Conservation (phyloP, 106 monocot species). For the Gastrodia elata region DNA sequence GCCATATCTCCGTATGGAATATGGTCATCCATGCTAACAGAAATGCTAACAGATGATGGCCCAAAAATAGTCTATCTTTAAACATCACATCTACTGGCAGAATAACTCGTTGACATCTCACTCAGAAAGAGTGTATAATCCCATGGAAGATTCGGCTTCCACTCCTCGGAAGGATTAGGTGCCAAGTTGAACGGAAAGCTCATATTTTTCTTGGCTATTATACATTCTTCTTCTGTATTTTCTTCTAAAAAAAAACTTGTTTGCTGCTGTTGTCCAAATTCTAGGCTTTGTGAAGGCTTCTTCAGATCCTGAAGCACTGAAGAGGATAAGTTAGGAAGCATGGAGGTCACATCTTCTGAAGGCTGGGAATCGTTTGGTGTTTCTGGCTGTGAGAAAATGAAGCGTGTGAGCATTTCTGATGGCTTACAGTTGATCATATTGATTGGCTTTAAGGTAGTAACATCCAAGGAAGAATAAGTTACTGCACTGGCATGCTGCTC, state of each 20-base stretch:
- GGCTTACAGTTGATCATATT: slow-evolving; percentile 15
- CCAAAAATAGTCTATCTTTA: slow-evolving; percentile 10
- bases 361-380: slow-evolving; percentile 12
- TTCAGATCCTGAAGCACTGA: slow-evolving; percentile 12
- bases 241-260: slow-evolving; percentile 19
- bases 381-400: slow-evolving; percentile 36
- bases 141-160: slow-evolving; percentile 31
- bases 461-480: slow-evolving; percentile 14
- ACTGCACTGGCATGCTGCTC: slow-evolving; percentile 20
- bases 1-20: background rate
- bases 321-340: slow-evolving; percentile 40
- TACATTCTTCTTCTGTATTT: slow-evolving; percentile 17
- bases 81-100: slow-evolving; percentile 28
- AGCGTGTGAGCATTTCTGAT: slow-evolving; percentile 18
- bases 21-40: background rate
- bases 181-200: slow-evolving; percentile 25
- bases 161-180: slow-evolving; percentile 21
- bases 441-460: slow-evolving; percentile 12
- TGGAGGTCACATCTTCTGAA: slow-evolving; percentile 24
- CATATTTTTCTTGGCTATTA: slow-evolving; percentile 11
- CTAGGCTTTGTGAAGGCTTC: slow-evolving; percentile 25
- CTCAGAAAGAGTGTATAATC: slow-evolving; percentile 17
- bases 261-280: slow-evolving; percentile 27
- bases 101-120: slow-evolving; percentile 27
- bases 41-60: background rate